Conservation (phyloP, 257 asterid genomes). For the Prunella vulgaris region DNA sequence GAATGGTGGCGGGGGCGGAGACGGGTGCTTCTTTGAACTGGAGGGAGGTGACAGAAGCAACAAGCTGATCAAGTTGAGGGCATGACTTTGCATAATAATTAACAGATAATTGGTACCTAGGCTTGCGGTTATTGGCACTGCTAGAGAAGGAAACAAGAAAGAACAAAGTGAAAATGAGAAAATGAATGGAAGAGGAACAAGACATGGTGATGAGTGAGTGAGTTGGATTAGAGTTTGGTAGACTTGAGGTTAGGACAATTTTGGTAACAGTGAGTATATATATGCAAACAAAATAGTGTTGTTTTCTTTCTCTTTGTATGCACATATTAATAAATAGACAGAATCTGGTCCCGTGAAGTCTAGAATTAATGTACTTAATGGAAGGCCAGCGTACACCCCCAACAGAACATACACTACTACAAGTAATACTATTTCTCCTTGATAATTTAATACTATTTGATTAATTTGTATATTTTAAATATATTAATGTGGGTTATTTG, state of each 20-base stretch:
- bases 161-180: conserved; percentile 17
- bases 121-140: conserved; percentile 15
- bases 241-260: conserved; percentile 33
- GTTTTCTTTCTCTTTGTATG: conserved; percentile 2
- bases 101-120: conserved; percentile 45
- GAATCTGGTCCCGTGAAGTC: conserved; percentile 67
- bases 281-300: not conserved
- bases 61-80: conserved; percentile 74
- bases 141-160: conserved; percentile 21
- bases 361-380: conserved; percentile 15
- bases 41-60: conserved; percentile 62
- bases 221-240: not conserved
- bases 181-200: not conserved
- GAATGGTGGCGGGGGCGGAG: conserved; percentile 89
- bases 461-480: too few species aligned
- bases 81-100: conserved; percentile 66
- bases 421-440: too few species aligned
- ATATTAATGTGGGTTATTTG: too few species aligned
- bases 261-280: conserved; percentile 20
- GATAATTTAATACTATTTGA: too few species aligned
- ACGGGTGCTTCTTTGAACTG: conserved; percentile 69
- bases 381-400: not conserved
- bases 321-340: conserved; percentile 21
- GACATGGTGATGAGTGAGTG: not conserved
- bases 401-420: not conserved